These are phyloP conservation scores for Scorias spongiosa DNA, from an alignment of 2,329 filamentous ascomycete genomes.

Conservation along the genomic window DNA sequence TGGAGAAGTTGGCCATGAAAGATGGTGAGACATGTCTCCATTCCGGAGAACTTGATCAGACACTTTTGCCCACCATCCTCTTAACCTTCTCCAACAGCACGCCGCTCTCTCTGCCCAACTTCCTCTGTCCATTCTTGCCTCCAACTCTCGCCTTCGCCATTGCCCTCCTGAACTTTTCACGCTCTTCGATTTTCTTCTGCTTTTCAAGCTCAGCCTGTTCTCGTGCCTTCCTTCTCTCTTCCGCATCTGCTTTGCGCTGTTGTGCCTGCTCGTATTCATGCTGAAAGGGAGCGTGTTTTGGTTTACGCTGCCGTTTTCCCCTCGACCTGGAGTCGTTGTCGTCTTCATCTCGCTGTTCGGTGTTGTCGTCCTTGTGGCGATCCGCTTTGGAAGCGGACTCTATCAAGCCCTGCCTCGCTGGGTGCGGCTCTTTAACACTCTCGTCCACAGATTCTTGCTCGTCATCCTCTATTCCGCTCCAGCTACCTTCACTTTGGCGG, in stretches of 20 bases:
- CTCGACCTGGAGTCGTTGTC: conserved; percentile 2
- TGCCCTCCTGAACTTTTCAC: conserved; percentile 54
- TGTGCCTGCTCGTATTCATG: conserved; percentile 32
- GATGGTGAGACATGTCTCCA: too few relatives aligned
- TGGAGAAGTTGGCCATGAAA: too few relatives aligned
- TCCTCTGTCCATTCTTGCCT: conserved; percentile 56
- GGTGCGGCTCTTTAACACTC: conserved; percentile 32
- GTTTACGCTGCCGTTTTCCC: conserved; percentile 17
- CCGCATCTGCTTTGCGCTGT: conserved; percentile 46
- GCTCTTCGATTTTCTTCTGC: conserved; percentile 37
- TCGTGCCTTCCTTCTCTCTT: conserved; percentile 40
- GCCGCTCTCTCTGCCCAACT: conserved; percentile 66
- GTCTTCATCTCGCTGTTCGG: not conserved
- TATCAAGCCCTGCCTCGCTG: conserved; percentile 19
- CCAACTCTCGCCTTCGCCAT: conserved; percentile 48
- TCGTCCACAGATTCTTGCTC: conserved; percentile 13
- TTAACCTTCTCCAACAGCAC: conserved; percentile 65
- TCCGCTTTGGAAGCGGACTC: conserved; percentile 15
- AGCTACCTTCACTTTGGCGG: conserved; percentile 1
- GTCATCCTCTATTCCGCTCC: not conserved
- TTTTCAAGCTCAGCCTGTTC: conserved; percentile 51
- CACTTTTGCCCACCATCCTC: conserved; percentile 40
- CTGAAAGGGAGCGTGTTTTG: conserved; percentile 29
- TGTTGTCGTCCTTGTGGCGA: not conserved
- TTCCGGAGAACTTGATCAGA: too few relatives aligned